Conservation (phyloP, 1,284 basidiomycete species). For the Trichosporon ovoides region DNA sequence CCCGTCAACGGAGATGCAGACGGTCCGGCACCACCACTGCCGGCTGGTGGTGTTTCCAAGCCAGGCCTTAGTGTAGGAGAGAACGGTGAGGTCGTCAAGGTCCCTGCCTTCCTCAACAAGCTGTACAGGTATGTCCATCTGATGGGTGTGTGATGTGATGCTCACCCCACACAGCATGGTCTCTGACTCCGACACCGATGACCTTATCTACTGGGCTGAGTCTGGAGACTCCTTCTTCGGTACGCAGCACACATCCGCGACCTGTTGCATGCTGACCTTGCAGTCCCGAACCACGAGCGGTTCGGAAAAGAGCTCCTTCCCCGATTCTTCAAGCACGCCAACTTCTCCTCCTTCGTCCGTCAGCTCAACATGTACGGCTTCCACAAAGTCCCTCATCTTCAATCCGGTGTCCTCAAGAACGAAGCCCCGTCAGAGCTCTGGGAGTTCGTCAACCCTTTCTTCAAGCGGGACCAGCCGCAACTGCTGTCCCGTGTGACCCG, state of each 20-base stretch:
- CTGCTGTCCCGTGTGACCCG: conserved; percentile 82
- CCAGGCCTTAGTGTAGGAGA: conserved; percentile 43
- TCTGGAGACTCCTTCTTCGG: conserved; percentile 88
- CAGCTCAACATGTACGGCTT: conserved; percentile 98
- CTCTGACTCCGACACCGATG: conserved; percentile 72
- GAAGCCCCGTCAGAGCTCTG: conserved; percentile 81
- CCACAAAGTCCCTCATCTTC: conserved; percentile 91
- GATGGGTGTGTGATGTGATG: no score
- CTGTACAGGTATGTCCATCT: conserved; percentile 77
- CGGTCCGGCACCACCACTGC: not conserved
- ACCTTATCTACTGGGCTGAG: conserved; percentile 84
- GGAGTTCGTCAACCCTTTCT: conserved; percentile 89
- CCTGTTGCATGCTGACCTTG: not conserved
- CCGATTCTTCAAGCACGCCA: conserved; percentile 93
- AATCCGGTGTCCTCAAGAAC: conserved; percentile 81
- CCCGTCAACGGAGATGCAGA: conserved; percentile 3
- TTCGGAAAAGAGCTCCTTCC: conserved; percentile 87
- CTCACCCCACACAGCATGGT: conserved; percentile 64
- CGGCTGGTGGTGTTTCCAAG: conserved; percentile 26
- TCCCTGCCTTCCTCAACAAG: conserved; percentile 91
- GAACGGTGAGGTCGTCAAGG: conserved; percentile 45
- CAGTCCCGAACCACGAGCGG: conserved; percentile 88
- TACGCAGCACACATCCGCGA: conserved; percentile 37
- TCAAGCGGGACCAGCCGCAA: conserved; percentile 83
- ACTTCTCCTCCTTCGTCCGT: conserved; percentile 88